Evolutionary conservation across 106 monocot genomes (phyloP), one percentile per base, ranked within the genome.

Genomic region (Xerophyta viscosa): DNA sequence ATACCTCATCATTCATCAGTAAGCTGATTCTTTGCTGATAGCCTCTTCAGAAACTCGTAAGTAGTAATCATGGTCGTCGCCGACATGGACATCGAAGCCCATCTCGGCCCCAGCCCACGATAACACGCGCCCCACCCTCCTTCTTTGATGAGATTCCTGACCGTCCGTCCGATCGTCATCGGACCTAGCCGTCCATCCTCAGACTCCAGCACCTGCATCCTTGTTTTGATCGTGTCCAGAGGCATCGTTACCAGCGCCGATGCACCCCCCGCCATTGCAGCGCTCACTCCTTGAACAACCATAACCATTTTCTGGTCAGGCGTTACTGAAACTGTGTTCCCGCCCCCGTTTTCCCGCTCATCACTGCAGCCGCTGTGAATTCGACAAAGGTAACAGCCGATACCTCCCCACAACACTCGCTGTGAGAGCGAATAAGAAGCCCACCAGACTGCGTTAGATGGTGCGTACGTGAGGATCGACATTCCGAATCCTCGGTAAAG

Each of bases 391-490:
- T 71, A 58, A 27, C 6, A 54, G 12, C 46, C 60, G 24, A 92
- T 59, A 0, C 76, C 71, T 20, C 57, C 56, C 87, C 87, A 92
- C 13, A 92, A 80, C 0, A 52, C 2, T 29, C 87, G 50, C 54
- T 87, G 87, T 4, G 83, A 67, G 23, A 77, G 17, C 22, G 87
- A 70, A 57, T 92, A 92, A 2, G 87, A 79, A 0, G 79, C 83
- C 92, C 92, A 92, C 87, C 92, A 92, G 4, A 92, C 83, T 6
- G 82, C 92, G 39, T 83, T 87, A 1, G 87, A 92, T 0, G 92
- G 92, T 0, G 87, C 83, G 48, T 92, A 92, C 10, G 87, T 92
- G 22, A 92, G 47, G 42, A 87, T 80, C 1, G 92, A 92, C 61
- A 92, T 58, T 22, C 92, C 92, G 48, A 92, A 92, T 1, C 92